A percentile compares a stretch with the other conserved stretches of the same genome.
Conservation (phyloP, 2,329 filamentous ascomycete genomes). For the Phyllosticta ampelicida region DNA sequence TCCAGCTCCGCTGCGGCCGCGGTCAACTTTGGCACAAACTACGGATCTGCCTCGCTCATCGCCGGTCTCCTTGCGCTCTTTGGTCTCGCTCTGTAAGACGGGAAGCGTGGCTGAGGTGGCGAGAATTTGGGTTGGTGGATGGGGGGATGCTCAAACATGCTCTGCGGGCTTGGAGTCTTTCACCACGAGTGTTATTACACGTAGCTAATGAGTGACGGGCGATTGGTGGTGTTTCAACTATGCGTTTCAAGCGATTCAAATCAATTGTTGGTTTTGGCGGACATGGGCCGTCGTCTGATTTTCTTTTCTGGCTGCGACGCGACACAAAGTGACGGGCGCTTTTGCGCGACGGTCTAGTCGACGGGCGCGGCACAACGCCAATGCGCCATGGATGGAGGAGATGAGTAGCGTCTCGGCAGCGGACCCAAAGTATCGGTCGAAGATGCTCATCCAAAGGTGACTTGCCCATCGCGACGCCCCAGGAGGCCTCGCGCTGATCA, state of each 20-base stretch:
- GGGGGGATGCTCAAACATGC: background rate
- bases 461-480: background rate
- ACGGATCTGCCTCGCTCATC: constrained; percentile 42
- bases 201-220: constrained; percentile 10
- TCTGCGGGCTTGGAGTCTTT: background rate
- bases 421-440: background rate
- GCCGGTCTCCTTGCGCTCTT: constrained; percentile 46
- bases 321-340: background rate
- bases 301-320: background rate
- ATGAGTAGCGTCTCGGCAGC: no score
- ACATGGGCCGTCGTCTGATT: background rate
- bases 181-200: constrained; percentile 9
- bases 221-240: background rate
- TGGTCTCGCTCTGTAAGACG: constrained; percentile 44
- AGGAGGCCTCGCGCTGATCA: constrained; percentile 1
- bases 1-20: constrained; percentile 32
- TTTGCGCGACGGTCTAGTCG: no score
- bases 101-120: background rate
- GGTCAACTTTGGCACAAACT: constrained; percentile 36
- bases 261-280: background rate
- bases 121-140: background rate
- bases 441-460: background rate
- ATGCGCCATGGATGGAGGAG: background rate
- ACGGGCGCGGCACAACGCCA: background rate
- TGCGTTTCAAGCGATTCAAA: background rate